Evolutionary conservation across 2,329 filamentous ascomycete species (phyloP).

Genomic region (Botryosphaeria dothidea): DNA sequence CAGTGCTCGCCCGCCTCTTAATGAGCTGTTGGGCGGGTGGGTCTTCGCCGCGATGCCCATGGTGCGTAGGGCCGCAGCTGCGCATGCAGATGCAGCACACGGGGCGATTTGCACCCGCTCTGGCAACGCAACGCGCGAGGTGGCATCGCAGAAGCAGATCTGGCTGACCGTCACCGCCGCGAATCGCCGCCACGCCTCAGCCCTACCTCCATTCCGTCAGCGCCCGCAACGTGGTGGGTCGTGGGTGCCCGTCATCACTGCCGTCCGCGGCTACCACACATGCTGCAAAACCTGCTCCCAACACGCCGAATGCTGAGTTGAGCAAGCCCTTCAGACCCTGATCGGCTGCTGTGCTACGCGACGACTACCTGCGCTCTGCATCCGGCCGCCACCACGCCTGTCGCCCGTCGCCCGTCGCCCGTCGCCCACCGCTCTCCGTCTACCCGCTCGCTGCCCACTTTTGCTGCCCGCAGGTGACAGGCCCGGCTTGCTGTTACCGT

Average conservation of each 20-base stretch:
- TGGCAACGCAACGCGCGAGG: neutral
- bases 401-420: neutral
- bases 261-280: neutral
- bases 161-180: conserved; percentile 13
- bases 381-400: neutral
- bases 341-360: conserved; percentile 11
- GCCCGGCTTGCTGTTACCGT: conserved; percentile 5
- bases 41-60: neutral
- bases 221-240: conserved; percentile 14
- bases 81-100: neutral
- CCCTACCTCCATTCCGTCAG: conserved; percentile 5
- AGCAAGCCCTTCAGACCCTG: conserved; percentile 2
- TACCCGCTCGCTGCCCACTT: neutral
- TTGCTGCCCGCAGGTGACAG: neutral
- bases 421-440: neutral
- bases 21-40: conserved; percentile 10
- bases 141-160: conserved; percentile 6
- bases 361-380: neutral
- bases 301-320: neutral
- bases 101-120: neutral
- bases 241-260: neutral
- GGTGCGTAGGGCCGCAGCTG: neutral
- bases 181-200: conserved; percentile 1
- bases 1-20: conserved; percentile 3
- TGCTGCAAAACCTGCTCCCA: neutral